These are phyloP conservation scores for Striga asiatica DNA, from an alignment of 257 asterid species.

Conservation along the genomic window DNA sequence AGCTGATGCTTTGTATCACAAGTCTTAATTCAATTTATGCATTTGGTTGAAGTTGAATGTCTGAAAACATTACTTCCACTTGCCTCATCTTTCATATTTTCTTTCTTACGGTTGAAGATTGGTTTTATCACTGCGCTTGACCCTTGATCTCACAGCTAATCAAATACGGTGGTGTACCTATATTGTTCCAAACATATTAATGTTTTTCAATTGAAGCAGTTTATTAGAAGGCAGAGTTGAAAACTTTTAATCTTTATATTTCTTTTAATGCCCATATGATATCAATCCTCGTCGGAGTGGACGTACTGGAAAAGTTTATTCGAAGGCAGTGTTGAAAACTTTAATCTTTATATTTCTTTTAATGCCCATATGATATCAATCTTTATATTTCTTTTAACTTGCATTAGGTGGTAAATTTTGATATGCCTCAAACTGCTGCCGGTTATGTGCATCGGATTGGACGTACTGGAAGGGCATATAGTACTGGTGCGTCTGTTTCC, in stretches of 20 bases:
- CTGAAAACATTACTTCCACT: too few species aligned
- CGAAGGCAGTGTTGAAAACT: too few species aligned
- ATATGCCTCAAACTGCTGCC: conserved; percentile 73
- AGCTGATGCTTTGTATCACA: conserved; percentile 12
- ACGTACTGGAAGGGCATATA: conserved; percentile 93
- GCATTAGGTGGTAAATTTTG: conserved; percentile 74
- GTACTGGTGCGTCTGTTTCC: conserved; percentile 90
- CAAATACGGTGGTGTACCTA: too few species aligned
- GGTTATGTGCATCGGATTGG: conserved; percentile 98
- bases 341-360: too few species aligned
- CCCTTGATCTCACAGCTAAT: not conserved
- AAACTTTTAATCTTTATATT: too few species aligned
- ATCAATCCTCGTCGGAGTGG: conserved; percentile 66
- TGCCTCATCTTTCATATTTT: too few species aligned
- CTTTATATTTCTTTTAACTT: conserved; percentile 4
- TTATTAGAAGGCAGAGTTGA: too few species aligned
- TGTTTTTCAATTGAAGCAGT: too few species aligned
- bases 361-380: conserved; percentile 1
- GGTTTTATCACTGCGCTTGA: not conserved
- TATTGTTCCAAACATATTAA: too few species aligned
- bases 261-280: not conserved
- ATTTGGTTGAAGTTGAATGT: too few species aligned
- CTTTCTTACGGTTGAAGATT: not conserved
- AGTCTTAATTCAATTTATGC: too few species aligned
- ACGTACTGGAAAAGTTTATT: too few species aligned